These are phyloP conservation scores for Eutypa lata DNA, from an alignment of 2,329 filamentous ascomycete genomes.

Conservation along the genomic window DNA sequence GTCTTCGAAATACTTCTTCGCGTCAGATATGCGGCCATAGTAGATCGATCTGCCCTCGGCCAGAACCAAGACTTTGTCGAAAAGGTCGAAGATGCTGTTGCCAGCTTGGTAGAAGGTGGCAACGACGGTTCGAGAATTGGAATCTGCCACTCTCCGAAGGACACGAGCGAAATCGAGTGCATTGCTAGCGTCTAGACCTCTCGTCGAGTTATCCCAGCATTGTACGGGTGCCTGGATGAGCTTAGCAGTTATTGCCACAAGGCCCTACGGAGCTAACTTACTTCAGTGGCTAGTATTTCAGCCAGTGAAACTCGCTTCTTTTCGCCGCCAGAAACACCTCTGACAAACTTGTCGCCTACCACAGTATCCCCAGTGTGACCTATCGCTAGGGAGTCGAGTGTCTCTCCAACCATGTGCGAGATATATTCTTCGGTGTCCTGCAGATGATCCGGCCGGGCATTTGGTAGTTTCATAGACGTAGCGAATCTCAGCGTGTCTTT, in stretches of 20 bases:
- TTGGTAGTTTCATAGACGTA: slow-evolving; percentile 60
- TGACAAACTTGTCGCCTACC: slow-evolving; percentile 63
- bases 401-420: slow-evolving; percentile 28
- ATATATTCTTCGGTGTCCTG: slow-evolving; percentile 27
- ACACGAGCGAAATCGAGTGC: slow-evolving; percentile 64
- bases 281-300: slow-evolving; percentile 57
- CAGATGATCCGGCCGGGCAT: slow-evolving; percentile 44
- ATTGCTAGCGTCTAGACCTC: slow-evolving; percentile 53
- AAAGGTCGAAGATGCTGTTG: slow-evolving; percentile 1
- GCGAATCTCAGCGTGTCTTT: slow-evolving; percentile 66
- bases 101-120: slow-evolving; percentile 47
- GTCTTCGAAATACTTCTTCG: slow-evolving; percentile 58
- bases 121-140: slow-evolving; percentile 62
- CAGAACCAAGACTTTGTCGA: slow-evolving; percentile 47
- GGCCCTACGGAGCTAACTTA: slow-evolving; percentile 23
- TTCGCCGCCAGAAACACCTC: slow-evolving; percentile 67
- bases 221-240: slow-evolving; percentile 38
- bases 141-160: slow-evolving; percentile 63
- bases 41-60: slow-evolving; percentile 67
- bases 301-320: slow-evolving; percentile 68
- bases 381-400: slow-evolving; percentile 61
- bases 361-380: slow-evolving; percentile 46
- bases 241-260: too few species aligned
- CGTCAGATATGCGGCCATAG: slow-evolving; percentile 56
- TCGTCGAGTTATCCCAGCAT: slow-evolving; percentile 66